phyloP scores from a whole-genome alignment of 352 stramenopile genomes.

The Phytophthora melonis region DNA sequence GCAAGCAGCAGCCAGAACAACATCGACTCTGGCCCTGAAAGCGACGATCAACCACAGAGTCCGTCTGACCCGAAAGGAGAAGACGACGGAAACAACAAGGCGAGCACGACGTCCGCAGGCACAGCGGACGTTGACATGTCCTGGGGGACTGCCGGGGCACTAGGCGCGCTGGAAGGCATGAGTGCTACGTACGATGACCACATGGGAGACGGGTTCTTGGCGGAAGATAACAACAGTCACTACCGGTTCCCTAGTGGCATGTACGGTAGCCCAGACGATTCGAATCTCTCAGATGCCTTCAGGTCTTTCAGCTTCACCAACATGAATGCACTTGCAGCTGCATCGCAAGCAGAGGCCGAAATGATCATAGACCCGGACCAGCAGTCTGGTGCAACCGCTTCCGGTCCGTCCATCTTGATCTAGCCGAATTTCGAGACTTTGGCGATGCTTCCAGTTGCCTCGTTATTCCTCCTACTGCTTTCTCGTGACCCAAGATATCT shows the following conservation, averaged over 20 bases:
- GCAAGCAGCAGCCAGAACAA: conserved; percentile 38
- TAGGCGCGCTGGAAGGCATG: conserved; percentile 11
- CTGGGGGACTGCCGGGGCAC: conserved; percentile 22
- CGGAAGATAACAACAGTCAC: conserved; percentile 50
- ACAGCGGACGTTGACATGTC: conserved; percentile 35
- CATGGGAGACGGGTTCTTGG: conserved; percentile 13
- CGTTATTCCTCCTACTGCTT: conserved; percentile 13
- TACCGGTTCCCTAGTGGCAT: conserved; percentile 75
- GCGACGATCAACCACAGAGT: conserved; percentile 24
- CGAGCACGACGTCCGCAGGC: conserved; percentile 13
- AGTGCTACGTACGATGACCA: conserved; percentile 3
- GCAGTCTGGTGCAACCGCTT: conserved; percentile 52
- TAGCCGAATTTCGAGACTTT: conserved; percentile 35
- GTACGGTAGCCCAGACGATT: conserved; percentile 58
- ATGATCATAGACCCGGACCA: conserved; percentile 59
- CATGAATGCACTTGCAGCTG: conserved; percentile 84
- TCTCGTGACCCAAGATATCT: conserved; percentile 16
- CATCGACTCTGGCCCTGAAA: conserved; percentile 39
- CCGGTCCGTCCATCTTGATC: conserved; percentile 73
- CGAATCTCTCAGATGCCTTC: conserved; percentile 64
- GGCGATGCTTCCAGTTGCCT: conserved; percentile 6
- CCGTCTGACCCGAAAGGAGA: conserved; percentile 24
- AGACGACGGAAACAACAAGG: conserved; percentile 25
- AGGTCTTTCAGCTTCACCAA: conserved; percentile 89
- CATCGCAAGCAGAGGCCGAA: conserved; percentile 78